These are phyloP conservation scores for Aspergillus aculeatus DNA, from an alignment of 2,329 filamentous ascomycete species.

Conservation along the genomic window DNA sequence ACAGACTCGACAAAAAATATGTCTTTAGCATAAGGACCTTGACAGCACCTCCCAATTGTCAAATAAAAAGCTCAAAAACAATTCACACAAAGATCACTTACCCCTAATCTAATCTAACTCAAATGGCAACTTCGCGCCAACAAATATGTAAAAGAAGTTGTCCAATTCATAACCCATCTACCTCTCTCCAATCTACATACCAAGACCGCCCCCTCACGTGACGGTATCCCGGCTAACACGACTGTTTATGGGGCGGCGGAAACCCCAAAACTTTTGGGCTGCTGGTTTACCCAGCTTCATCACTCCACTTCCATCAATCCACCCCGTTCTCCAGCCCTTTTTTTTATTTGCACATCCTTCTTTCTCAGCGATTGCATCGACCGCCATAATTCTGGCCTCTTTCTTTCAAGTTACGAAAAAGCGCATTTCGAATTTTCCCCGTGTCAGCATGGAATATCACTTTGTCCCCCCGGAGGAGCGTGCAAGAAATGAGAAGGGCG, in stretches of 20 bases:
- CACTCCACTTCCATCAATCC: not conserved
- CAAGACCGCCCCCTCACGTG: slow-evolving; percentile 16
- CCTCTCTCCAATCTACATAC: not conserved
- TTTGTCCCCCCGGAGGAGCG: slow-evolving; percentile 63
- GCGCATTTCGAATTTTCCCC: not conserved
- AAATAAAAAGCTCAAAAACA: no score
- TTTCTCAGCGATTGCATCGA: not conserved
- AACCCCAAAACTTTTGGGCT: slow-evolving; percentile 23
- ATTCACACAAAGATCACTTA: no score
- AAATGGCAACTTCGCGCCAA: no score
- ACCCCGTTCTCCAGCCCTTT: not conserved
- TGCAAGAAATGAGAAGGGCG: slow-evolving; percentile 58
- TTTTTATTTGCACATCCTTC: not conserved
- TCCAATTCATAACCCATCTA: no score
- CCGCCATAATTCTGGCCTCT: no score
- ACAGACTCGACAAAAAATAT: no score
- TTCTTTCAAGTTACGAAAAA: no score
- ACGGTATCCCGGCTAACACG: slow-evolving; percentile 23
- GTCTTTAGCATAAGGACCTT: no score
- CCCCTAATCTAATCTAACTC: no score
- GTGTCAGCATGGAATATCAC: slow-evolving; percentile 59
- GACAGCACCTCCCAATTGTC: no score
- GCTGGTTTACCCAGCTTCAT: not conserved
- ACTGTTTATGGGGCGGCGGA: slow-evolving; percentile 21
- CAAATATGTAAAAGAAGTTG: no score